Evolutionary conservation across 352 stramenopile genomes (phyloP).

Genomic region (Pseudoperonospora humuli): DNA sequence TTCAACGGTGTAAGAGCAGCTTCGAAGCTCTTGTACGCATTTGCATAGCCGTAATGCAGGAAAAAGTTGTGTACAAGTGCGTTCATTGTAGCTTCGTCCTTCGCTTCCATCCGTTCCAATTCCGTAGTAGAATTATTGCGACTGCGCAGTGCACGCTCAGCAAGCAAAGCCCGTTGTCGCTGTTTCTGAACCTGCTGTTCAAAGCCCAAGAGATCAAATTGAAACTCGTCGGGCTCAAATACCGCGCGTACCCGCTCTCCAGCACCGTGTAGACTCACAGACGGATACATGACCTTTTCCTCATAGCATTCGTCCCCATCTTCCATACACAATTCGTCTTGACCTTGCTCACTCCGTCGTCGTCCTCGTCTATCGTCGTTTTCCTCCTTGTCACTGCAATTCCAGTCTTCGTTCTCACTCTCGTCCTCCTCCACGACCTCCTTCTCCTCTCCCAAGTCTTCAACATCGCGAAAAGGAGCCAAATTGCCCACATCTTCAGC

Average conservation of each 20-base stretch:
- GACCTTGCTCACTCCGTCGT: neutral
- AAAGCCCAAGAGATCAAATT: constrained; percentile 43
- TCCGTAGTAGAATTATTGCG: neutral
- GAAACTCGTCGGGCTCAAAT: constrained; percentile 21
- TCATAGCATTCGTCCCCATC: constrained; percentile 8
- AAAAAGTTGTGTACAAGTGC: constrained; percentile 37
- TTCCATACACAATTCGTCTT: constrained; percentile 18
- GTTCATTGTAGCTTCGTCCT: constrained; percentile 29
- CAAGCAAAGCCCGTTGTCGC: constrained; percentile 31
- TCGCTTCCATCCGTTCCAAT: constrained; percentile 7
- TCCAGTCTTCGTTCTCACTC: constrained; percentile 1
- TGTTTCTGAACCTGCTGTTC: constrained; percentile 39
- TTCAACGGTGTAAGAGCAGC: constrained; percentile 1
- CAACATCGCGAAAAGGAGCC: constrained; percentile 28
- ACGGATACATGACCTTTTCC: constrained; percentile 30
- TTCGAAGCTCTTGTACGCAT: constrained; percentile 24
- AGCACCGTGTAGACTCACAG: constrained; percentile 37
- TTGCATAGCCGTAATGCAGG: constrained; percentile 32
- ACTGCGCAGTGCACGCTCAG: constrained; percentile 9
- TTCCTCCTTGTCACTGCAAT: constrained; percentile 12
- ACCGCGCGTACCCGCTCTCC: constrained; percentile 24
- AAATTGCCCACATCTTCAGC: constrained; percentile 45
- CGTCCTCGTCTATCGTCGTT: constrained; percentile 15
- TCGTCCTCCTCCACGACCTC: constrained; percentile 6
- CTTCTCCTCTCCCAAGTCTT: constrained; percentile 3